Evolutionary conservation across 352 stramenopile species (phyloP).

Genomic region (Globisporangium cylindrosporum): DNA sequence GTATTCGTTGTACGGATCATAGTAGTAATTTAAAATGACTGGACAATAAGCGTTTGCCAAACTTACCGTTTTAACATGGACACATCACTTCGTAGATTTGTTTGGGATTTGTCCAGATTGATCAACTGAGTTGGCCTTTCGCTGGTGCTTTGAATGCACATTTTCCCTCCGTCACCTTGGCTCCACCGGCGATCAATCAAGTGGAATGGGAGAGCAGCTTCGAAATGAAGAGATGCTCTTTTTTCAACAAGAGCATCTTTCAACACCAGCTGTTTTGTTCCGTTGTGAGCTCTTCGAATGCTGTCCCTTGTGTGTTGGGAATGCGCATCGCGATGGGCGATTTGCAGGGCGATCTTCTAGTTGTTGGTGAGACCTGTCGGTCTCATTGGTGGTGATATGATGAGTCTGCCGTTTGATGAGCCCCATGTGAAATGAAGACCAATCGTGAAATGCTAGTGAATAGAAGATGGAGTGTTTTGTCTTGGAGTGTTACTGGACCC

Average conservation of each 20-base stretch:
- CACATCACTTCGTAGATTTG: background rate
- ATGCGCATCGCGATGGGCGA: background rate
- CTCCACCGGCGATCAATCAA: background rate
- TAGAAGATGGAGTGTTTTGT: background rate
- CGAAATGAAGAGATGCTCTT: background rate
- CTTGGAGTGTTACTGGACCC: background rate
- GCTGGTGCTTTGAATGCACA: background rate
- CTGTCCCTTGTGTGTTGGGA: background rate
- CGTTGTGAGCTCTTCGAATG: background rate
- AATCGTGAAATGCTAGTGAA: background rate
- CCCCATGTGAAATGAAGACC: background rate
- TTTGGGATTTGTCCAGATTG: background rate
- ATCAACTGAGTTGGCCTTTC: background rate
- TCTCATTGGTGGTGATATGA: background rate
- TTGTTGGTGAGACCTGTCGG: background rate
- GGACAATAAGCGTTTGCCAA: background rate
- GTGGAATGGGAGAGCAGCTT: background rate
- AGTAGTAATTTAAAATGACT: background rate
- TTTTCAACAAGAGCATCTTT: background rate
- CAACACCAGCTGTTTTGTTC: background rate
- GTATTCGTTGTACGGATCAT: background rate
- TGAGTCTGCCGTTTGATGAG: background rate
- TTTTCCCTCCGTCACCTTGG: background rate
- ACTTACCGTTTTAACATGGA: background rate
- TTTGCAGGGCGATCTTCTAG: background rate